Evolutionary conservation across 805 yeast genomes (phyloP).

Genomic region (Candida suzukii): DNA sequence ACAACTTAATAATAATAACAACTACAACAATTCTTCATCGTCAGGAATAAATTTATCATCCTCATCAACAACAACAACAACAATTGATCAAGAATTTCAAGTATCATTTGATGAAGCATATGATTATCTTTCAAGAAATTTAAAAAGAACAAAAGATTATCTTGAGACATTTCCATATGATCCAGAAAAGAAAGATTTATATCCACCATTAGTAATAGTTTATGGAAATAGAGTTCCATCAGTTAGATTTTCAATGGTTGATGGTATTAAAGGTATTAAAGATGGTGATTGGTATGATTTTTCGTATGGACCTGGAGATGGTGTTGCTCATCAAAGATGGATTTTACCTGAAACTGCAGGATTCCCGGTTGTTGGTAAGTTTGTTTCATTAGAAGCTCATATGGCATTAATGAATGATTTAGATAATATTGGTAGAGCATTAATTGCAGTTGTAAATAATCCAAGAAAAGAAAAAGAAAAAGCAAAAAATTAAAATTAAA

Average conservation of each 20-base stretch:
- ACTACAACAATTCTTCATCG: too few relatives aligned
- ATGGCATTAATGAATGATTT: constrained; percentile 74
- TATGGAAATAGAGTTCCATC: constrained; percentile 83
- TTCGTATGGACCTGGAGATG: constrained; percentile 88
- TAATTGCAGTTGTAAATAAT: constrained; percentile 54
- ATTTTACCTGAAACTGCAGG: constrained; percentile 70
- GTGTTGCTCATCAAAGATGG: constrained; percentile 81
- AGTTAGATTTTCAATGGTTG: constrained; percentile 70
- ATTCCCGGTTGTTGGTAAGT: constrained; percentile 63
- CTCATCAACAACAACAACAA: constrained; percentile 1
- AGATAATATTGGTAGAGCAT: constrained; percentile 63
- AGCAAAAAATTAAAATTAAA: not conserved
- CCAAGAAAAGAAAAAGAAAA: constrained; percentile 23
- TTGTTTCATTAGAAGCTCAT: constrained; percentile 65
- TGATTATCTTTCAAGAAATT: constrained; percentile 54
- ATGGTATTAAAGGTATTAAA: constrained; percentile 51
- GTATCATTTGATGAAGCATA: constrained; percentile 52
- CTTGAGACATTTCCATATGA: constrained; percentile 48
- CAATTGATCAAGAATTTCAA: constrained; percentile 12
- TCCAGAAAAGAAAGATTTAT: constrained; percentile 35
- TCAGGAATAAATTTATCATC: not conserved
- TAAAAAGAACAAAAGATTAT: constrained; percentile 53
- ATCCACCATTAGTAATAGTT: constrained; percentile 81
- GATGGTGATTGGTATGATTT: constrained; percentile 71
- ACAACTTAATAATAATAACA: too few relatives aligned